A percentile compares a stretch with the other conserved stretches of the same genome.
phyloP scores from a whole-genome alignment of 176 grass and related monocot species.

The Typha latifolia region DNA sequence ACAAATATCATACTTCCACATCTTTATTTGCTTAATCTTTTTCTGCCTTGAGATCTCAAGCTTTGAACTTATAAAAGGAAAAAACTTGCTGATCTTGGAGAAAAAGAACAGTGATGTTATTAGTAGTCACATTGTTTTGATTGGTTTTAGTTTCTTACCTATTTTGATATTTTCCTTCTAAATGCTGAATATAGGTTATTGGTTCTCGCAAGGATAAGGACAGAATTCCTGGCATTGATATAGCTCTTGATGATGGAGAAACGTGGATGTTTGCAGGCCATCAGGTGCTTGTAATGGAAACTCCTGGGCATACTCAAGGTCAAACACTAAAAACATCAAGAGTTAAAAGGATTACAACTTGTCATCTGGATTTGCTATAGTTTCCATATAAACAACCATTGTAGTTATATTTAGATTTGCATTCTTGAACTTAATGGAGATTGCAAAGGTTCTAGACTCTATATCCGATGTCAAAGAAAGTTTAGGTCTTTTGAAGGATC shows the following conservation, averaged over 20 bases:
- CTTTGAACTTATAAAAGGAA: too few species aligned
- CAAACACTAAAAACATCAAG: not conserved
- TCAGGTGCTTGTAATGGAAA: conserved; percentile 92
- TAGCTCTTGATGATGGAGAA: conserved; percentile 75
- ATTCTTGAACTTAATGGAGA: too few species aligned
- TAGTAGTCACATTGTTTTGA: not conserved
- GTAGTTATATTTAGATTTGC: too few species aligned
- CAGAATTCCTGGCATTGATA: conserved; percentile 95
- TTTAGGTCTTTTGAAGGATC: too few species aligned
- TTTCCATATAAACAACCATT: not conserved
- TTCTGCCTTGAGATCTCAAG: too few species aligned
- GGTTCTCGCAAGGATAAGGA: conserved; percentile 86
- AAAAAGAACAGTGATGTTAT: not conserved
- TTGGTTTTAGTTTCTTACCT: not conserved
- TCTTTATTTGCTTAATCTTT: too few species aligned
- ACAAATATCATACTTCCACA: too few species aligned
- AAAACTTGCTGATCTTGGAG: too few species aligned
- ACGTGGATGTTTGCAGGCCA: conserved; percentile 97
- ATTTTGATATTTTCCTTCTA: not conserved
- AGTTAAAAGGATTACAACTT: not conserved
- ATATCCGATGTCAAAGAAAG: too few species aligned
- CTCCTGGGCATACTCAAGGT: conserved; percentile 78
- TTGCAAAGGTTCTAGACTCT: too few species aligned
- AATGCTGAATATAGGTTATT: conserved; percentile 51
- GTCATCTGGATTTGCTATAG: not conserved